Evolutionary conservation across 1,284 basidiomycete species (phyloP).

Genomic region (Tylopilus sp.): DNA sequence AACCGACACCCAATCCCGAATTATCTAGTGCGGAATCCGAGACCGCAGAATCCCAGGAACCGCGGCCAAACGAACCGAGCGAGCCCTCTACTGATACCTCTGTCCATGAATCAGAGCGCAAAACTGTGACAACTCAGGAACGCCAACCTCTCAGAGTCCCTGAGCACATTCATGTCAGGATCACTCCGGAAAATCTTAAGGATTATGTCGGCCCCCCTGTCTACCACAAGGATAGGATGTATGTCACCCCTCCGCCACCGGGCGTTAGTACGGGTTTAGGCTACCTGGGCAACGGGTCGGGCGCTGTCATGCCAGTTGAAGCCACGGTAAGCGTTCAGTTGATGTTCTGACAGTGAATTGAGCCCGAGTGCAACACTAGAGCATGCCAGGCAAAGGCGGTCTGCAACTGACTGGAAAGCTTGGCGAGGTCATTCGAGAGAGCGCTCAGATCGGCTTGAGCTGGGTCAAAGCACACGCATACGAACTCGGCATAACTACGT

Average conservation of each 20-base stretch:
- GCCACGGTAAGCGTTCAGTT: constrained; percentile 61
- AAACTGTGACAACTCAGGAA: constrained; percentile 70
- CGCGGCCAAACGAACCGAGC: constrained; percentile 36
- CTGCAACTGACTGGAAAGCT: constrained; percentile 95
- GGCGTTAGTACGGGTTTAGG: constrained; percentile 95
- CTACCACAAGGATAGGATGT: constrained; percentile 95
- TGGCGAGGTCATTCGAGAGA: constrained; percentile 96
- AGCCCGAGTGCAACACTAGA: constrained; percentile 41
- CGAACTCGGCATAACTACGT: constrained; percentile 81
- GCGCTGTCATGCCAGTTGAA: constrained; percentile 97
- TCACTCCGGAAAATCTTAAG: constrained; percentile 85
- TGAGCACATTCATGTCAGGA: constrained; percentile 71
- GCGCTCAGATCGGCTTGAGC: constrained; percentile 88
- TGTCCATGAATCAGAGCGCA: constrained; percentile 35
- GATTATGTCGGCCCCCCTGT: constrained; percentile 96
- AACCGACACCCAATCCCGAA: constrained; percentile 40
- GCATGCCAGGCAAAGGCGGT: constrained; percentile 88
- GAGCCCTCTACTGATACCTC: constrained; percentile 17
- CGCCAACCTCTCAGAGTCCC: constrained; percentile 85
- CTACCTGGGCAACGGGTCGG: constrained; percentile 94
- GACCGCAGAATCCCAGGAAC: constrained; percentile 41
- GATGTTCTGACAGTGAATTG: neutral
- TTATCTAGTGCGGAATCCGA: constrained; percentile 22
- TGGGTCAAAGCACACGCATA: constrained; percentile 92
- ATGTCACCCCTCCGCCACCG: constrained; percentile 75